These are phyloP conservation scores for Forsythia viridissima DNA, from an alignment of 257 asterid genomes.

Conservation along the genomic window DNA sequence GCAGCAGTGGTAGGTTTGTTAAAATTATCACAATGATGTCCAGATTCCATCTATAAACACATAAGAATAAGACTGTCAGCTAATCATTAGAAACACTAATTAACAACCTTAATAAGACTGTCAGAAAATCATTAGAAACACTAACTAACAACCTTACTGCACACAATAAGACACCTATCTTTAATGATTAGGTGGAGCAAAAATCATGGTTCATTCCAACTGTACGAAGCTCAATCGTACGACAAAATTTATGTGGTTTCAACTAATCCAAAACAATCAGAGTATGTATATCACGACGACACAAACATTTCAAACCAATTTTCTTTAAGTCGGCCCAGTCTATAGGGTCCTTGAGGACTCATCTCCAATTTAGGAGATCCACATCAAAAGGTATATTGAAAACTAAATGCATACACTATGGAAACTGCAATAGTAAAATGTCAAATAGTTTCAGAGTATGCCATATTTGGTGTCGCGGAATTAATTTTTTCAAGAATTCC, in stretches of 20 bases:
- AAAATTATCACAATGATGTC: slow-evolving; percentile 38
- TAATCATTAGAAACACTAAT: background rate
- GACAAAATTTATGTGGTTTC: background rate
- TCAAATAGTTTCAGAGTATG: background rate
- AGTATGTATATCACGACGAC: background rate
- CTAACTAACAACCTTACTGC: background rate
- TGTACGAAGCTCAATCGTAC: background rate
- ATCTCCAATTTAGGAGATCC: slow-evolving; percentile 5
- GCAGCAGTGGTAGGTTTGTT: slow-evolving; percentile 32
- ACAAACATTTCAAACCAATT: background rate
- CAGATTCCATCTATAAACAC: slow-evolving; percentile 67
- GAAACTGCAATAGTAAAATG: background rate
- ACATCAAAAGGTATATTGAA: background rate
- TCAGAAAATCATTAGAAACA: background rate
- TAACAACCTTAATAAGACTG: background rate
- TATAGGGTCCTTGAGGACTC: background rate
- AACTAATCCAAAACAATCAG: background rate
- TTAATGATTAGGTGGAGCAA: background rate
- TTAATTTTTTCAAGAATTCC: background rate
- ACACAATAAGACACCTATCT: background rate
- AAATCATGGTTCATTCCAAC: background rate
- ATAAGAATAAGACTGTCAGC: slow-evolving; percentile 14
- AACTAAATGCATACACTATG: background rate
- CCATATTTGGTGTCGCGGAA: background rate
- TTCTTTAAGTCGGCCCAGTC: background rate